Base-by-base conservation (phyloP, 768 basidiomycete genomes). In the Sporobolomyces phaffii region DNA sequence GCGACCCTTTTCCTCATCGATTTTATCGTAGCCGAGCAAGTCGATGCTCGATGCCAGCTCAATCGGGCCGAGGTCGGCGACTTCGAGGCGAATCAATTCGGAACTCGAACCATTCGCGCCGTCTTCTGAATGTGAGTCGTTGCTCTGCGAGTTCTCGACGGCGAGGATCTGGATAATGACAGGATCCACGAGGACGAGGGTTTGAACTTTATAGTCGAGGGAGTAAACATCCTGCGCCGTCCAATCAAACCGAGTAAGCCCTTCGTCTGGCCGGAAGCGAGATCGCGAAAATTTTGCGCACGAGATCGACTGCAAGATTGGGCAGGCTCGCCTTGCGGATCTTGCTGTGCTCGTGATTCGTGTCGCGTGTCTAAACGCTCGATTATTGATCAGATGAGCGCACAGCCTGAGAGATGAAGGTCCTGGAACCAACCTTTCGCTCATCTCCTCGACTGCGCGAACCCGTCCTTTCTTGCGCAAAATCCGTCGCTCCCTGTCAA, bases 101-200 rank as follows among this genome's bases (percentile, higher is more conserved):
- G 70, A 26, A 36, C 4, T 50, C 59, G 40, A 29, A 34, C 43
- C 47, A 29, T 10, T 28, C 24, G 18, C 10, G 10, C 38, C 54
- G 28, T 6, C 22, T 28, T 47, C 31, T 11, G 56, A 44, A 13
- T 7, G 3, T 4, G 56, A 58, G 11, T 38, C 56, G 9, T 29
- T 57, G 34, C 18, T 15, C 5, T 8, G 22, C 11, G 36, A 47
- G 41, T 43, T 34, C 24, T 65, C 64, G 34, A 48, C 50, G 0
- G 65, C 65, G 38, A 72, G 63, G 43, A 72, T 65, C 54, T 52
- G 67, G 29, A 68, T 57, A 43, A 51, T 53, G 54, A 72, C 47
- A 15, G 54, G 52, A 11, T 68, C 65, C 63, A 60, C 47, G 20
- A 40, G 38, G n/a, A 64, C 20, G 34, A 41, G 41, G 6, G 56